Evolutionary conservation across 1,284 basidiomycete species (phyloP).

Genomic region (Ustilago tritici): DNA sequence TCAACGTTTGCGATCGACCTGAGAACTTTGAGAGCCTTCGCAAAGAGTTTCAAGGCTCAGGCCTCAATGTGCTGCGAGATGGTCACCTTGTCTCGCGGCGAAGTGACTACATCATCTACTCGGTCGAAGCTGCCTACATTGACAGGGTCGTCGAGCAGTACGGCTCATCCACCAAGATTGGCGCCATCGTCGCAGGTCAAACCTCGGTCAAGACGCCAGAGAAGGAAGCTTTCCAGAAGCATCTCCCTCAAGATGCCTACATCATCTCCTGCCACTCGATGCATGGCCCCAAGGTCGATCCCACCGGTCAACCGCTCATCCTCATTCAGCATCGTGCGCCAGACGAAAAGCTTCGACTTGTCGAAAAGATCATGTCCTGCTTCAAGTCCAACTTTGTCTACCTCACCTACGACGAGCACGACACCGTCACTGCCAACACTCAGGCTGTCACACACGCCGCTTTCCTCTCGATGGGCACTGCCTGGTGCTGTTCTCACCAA

Average conservation of each 20-base stretch:
- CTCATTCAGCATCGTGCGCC: conserved; percentile 88
- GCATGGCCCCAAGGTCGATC: conserved; percentile 90
- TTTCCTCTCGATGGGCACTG: conserved; percentile 97
- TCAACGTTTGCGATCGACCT: conserved; percentile 91
- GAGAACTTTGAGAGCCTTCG: conserved; percentile 79
- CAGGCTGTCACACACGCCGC: conserved; percentile 98
- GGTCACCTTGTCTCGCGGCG: conserved; percentile 86
- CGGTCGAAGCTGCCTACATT: conserved; percentile 93
- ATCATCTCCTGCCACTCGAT: conserved; percentile 95
- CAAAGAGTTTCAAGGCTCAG: conserved; percentile 75
- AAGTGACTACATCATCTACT: conserved; percentile 90
- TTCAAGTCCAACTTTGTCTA: conserved; percentile 87
- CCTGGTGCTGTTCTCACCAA: conserved; percentile 81
- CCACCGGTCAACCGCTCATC: conserved; percentile 92
- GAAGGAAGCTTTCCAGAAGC: conserved; percentile 86
- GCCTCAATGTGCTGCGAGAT: conserved; percentile 79
- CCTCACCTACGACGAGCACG: conserved; percentile 94
- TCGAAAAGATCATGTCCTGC: conserved; percentile 85
- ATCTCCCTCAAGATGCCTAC: conserved; percentile 85
- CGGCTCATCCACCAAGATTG: conserved; percentile 92
- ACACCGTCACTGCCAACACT: conserved; percentile 94
- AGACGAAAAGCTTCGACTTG: conserved; percentile 79
- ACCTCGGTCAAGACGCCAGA: conserved; percentile 98
- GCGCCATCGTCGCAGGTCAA: conserved; percentile 92
- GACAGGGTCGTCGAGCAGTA: conserved; percentile 85